Evolutionary conservation across 495 filamentous ascomycete species (phyloP), one percentile per base, ranked within the genome.

Genomic region (Talaromyces ruber): DNA sequence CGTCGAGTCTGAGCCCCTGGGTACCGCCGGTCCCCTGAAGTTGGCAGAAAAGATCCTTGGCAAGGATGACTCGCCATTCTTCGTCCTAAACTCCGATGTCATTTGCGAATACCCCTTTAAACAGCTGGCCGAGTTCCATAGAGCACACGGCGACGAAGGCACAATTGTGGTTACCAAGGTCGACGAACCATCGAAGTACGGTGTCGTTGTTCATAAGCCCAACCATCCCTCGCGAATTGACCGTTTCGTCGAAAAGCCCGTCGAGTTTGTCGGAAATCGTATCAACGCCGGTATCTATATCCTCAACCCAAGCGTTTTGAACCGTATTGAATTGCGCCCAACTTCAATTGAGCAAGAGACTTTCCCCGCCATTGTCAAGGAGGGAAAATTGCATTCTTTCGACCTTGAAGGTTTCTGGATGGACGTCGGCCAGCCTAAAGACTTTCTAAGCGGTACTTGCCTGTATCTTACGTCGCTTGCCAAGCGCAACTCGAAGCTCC

Each of bases 221-320:
- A 88, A 85, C 78, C 91, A 97, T 74, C 76, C 91, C 34, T 89
- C 92, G 16, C 88, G 90, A 68, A 98, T 99, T 75, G 94, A 99
- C 79, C 91, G 94, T 63, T 99, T 99, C 79, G 94, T 99, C 62
- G 94, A 99, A 82, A 99, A 99, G 81, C 94, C 94, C 39, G 93
- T 98, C 67, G 91, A 99, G 75, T 99, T 97, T 77, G 94, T 99
- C 57, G 94, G 94, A 68, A 99, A 99, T 81, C 90, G 94, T 61
- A 99, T 99, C 84, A 99, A 99, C 69, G 94, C 94, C 67, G 94
- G 94, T 78, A 91, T 99, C 73, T 99, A 99, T 82, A 96, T 99
- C 72, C 82, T 99, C 68, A 99, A 97, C 82, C 91, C 93, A 37
- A 89, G 86, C 58, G 90, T 98, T 21, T 83, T 99, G 51, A 77